Base-by-base conservation (phyloP, 176 grass and related monocot genomes). In the Phragmites australis region DNA sequence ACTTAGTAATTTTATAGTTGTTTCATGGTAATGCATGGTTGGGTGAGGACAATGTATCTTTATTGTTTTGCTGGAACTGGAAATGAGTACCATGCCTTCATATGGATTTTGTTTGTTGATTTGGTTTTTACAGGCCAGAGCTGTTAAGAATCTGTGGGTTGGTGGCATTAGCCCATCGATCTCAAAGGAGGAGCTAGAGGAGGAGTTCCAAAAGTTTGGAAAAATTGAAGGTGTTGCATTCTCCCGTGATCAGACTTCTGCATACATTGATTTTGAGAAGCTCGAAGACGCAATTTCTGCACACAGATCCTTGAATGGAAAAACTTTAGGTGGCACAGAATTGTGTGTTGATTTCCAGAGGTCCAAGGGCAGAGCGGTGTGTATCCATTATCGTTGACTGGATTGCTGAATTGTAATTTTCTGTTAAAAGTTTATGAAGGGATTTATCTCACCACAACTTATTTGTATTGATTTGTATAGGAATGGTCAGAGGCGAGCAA, bases 261-360 rank as follows among this genome's bases (percentile, higher is more conserved):
- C 92, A 0, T 86, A 91, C 26, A 72, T 99, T 63, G 96, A 95
- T 76, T 99, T 89, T 19, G 82, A 78, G 64, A 93, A 88, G 58
- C 83, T 89, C 41, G 92, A 99, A 70, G 92, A 95, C 73, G 96
- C 96, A 26, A 99, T 99, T 83, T 89, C 90, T 46, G 96, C 92
- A 79, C 96, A 93, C 67, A 89, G 90, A 80, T 70, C 77, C 52
- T 81, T 99, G 88, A 95, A 99, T 58, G 88, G 90, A 68, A 86
- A 78, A 82, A 58, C 46, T 76, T 75, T 99, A 40, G 88, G 90
- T 58, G 96, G 90, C 47, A 75, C 88, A 29, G 86, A 91, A 81
- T 72, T 99, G 45, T 94, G 93, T 93, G 93, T 99, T 31, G 96
- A 99, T 88, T 99, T 93, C 88, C 88, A 95, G 81, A 89, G 96